Conservation (phyloP, 257 asterid genomes). For the Salvia hispanica region DNA sequence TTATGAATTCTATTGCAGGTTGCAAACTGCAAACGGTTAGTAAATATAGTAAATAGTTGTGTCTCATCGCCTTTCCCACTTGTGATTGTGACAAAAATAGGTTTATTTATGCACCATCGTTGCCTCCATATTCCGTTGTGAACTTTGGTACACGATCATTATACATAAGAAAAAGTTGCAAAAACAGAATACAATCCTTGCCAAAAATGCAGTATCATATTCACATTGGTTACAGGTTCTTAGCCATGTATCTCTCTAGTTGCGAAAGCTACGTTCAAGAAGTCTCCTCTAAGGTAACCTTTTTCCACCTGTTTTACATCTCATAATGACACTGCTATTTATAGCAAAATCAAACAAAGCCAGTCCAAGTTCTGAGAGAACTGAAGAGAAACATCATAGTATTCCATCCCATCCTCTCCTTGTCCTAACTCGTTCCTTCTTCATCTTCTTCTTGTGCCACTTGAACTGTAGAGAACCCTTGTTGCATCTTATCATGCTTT, state of each 20-base stretch:
- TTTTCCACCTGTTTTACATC: background rate
- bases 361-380: background rate
- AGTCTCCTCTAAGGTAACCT: background rate
- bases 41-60: conserved; percentile 28
- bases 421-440: background rate
- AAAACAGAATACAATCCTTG: background rate
- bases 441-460: conserved; percentile 1
- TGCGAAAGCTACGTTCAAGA: background rate
- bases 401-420: background rate
- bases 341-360: background rate
- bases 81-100: background rate
- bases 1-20: conserved; percentile 79
- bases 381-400: conserved; percentile 6
- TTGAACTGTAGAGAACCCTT: too few species aligned
- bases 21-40: conserved; percentile 46
- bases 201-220: conserved; percentile 14
- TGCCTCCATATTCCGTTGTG: background rate
- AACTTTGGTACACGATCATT: background rate
- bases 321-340: conserved; percentile 3
- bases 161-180: background rate
- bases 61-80: conserved; percentile 15
- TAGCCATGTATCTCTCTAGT: conserved; percentile 8
- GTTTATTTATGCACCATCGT: too few species aligned
- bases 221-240: conserved; percentile 27
- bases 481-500: conserved; percentile 14